A percentile compares a stretch with the other conserved stretches of the same genome.
These are phyloP conservation scores for Aspergillus sp. DNA, from an alignment of 2,329 filamentous ascomycete genomes.

Conservation along the genomic window DNA sequence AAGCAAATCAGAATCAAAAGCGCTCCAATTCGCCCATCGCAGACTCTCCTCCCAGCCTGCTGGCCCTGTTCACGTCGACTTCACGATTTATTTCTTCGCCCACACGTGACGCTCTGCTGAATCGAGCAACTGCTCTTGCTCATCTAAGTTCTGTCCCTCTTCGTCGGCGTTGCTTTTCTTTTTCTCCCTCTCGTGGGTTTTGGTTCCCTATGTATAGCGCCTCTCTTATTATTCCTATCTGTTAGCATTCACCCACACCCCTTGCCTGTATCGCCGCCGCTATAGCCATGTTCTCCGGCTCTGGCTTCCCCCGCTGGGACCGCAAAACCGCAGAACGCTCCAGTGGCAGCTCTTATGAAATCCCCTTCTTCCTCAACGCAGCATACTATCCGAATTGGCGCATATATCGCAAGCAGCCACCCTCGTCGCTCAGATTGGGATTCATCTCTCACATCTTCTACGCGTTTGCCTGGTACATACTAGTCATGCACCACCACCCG, in stretches of 20 bases:
- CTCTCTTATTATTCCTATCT: neutral
- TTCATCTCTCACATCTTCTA: slow-evolving; percentile 84
- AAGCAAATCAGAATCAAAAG: slow-evolving; percentile 11
- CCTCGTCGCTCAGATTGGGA: slow-evolving; percentile 73
- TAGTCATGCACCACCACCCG: slow-evolving; percentile 26
- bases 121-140: slow-evolving; percentile 20
- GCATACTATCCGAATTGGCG: slow-evolving; percentile 84
- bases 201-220: slow-evolving; percentile 1
- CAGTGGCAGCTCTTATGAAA: slow-evolving; percentile 36
- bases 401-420: slow-evolving; percentile 73
- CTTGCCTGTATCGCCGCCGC: slow-evolving; percentile 1
- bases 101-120: slow-evolving; percentile 29
- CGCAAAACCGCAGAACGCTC: slow-evolving; percentile 31
- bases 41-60: neutral
- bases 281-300: slow-evolving; percentile 27
- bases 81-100: slow-evolving; percentile 3
- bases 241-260: neutral
- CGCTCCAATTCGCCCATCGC: neutral
- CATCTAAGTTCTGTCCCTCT: neutral
- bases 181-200: slow-evolving; percentile 4
- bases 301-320: slow-evolving; percentile 31
- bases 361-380: slow-evolving; percentile 63
- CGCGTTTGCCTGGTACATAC: slow-evolving; percentile 68
- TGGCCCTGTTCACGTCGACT: neutral
- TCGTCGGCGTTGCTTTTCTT: slow-evolving; percentile 9